phyloP scores from a whole-genome alignment of 371 early-diverging fungal genomes.

The Coemansia sp. region DNA sequence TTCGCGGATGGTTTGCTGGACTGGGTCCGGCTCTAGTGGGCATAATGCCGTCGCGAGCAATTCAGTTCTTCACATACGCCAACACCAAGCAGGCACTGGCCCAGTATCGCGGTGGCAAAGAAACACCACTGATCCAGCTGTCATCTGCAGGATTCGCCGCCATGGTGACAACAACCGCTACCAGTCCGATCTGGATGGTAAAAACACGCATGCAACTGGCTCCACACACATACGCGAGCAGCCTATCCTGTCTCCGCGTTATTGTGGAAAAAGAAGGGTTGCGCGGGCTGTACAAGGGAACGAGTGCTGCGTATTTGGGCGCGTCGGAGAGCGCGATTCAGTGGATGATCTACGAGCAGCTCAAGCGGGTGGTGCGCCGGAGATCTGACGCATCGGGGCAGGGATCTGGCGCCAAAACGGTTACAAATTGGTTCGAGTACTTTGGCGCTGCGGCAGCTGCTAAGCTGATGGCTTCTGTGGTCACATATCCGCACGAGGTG shows the following conservation, averaged over 20 bases:
- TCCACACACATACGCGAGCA: conserved; percentile 67
- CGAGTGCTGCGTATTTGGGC: conserved; percentile 82
- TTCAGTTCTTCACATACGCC: conserved; percentile 88
- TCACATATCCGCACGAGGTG: conserved; percentile 87
- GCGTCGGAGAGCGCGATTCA: conserved; percentile 88
- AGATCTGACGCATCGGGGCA: background rate
- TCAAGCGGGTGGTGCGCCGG: conserved; percentile 60
- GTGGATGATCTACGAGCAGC: conserved; percentile 91
- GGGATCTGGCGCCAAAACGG: background rate
- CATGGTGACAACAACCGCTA: conserved; percentile 71
- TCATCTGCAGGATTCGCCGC: conserved; percentile 85
- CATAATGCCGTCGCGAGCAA: conserved; percentile 87
- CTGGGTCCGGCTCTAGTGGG: conserved; percentile 91
- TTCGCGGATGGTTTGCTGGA: conserved; percentile 87
- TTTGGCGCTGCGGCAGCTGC: conserved; percentile 81
- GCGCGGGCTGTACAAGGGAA: conserved; percentile 82
- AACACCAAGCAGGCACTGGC: conserved; percentile 80
- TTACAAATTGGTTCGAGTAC: conserved; percentile 68
- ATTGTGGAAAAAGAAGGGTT: conserved; percentile 81
- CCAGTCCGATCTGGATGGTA: conserved; percentile 96
- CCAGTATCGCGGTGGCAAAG: conserved; percentile 69
- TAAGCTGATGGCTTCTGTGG: conserved; percentile 83
- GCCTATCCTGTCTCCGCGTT: conserved; percentile 67
- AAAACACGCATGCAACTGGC: conserved; percentile 94
- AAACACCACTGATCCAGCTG: conserved; percentile 79